Conservation (phyloP, 2,329 filamentous ascomycete species). For the Fusarium annulatum region DNA sequence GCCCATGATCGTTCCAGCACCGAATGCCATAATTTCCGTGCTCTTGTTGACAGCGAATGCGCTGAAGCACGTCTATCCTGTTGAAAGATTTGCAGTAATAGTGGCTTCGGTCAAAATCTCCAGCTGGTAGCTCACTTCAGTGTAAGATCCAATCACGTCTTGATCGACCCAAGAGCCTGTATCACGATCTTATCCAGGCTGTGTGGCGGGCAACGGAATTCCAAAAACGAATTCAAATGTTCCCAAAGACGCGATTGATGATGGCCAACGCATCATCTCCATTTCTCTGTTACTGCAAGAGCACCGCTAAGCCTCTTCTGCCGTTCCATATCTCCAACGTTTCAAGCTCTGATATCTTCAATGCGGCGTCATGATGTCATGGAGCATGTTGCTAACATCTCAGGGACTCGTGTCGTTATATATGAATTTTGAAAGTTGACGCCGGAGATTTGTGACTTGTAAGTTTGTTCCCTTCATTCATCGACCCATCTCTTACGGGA, state of each 20-base stretch:
- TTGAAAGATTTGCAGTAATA: background rate
- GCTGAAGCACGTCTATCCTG: background rate
- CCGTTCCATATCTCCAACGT: conserved; percentile 51
- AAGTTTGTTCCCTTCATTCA: background rate
- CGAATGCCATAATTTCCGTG: background rate
- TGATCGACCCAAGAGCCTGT: background rate
- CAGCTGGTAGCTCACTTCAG: background rate
- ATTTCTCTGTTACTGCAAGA: conserved; percentile 41
- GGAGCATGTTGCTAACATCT: conserved; percentile 44
- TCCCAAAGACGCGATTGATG: conserved; percentile 38
- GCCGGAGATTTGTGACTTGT: conserved; percentile 43
- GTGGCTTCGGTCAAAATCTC: background rate
- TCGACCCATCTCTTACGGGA: background rate
- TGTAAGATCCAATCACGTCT: background rate
- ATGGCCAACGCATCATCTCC: conserved; percentile 29
- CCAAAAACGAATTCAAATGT: conserved; percentile 36
- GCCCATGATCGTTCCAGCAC: background rate
- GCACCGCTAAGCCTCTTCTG: conserved; percentile 38
- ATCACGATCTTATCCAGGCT: background rate
- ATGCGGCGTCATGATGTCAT: conserved; percentile 38
- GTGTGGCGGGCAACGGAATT: background rate
- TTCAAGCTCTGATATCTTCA: conserved; percentile 46
- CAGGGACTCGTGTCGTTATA: conserved; percentile 23
- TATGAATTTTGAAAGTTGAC: conserved; percentile 48
- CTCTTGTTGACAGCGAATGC: background rate